phyloP scores from a whole-genome alignment of 1,139 yeast species.

The Debaryomycetaceae sp. region DNA sequence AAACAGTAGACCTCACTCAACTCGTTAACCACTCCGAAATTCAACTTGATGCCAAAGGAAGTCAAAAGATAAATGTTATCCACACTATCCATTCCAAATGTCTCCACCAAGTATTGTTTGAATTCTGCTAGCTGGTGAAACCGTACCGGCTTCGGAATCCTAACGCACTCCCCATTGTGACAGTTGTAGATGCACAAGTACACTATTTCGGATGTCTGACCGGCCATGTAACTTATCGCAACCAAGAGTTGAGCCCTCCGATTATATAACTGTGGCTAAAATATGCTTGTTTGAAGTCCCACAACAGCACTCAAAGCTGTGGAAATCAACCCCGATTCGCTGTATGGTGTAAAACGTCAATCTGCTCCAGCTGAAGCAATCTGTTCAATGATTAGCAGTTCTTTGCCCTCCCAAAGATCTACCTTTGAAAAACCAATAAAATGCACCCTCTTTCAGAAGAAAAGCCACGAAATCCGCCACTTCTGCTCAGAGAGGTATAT shows the following conservation, averaged over 20 bases:
- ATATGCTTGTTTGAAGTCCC: no score
- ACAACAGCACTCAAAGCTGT: no score
- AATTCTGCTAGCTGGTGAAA: constrained; percentile 43
- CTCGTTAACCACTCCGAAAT: constrained; percentile 46
- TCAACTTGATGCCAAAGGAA: constrained; percentile 62
- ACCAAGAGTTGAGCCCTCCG: neutral
- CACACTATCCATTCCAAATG: constrained; percentile 28
- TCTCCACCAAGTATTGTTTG: constrained; percentile 36
- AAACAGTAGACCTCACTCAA: constrained; percentile 53
- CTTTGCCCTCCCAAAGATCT: no score
- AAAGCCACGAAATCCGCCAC: no score
- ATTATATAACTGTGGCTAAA: neutral
- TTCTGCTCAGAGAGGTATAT: no score
- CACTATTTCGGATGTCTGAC: constrained; percentile 12
- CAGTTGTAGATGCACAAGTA: constrained; percentile 37
- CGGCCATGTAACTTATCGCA: neutral
- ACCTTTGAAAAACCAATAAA: no score
- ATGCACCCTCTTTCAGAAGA: no score
- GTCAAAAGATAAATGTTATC: constrained; percentile 58
- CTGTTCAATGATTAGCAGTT: no score
- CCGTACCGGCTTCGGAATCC: constrained; percentile 42
- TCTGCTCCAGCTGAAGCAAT: no score
- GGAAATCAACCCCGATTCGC: no score
- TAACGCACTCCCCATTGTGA: constrained; percentile 34
- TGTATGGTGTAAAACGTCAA: no score